phyloP scores from a whole-genome alignment of 371 early-diverging fungal genomes.

The Lichtheimia corymbifera region DNA sequence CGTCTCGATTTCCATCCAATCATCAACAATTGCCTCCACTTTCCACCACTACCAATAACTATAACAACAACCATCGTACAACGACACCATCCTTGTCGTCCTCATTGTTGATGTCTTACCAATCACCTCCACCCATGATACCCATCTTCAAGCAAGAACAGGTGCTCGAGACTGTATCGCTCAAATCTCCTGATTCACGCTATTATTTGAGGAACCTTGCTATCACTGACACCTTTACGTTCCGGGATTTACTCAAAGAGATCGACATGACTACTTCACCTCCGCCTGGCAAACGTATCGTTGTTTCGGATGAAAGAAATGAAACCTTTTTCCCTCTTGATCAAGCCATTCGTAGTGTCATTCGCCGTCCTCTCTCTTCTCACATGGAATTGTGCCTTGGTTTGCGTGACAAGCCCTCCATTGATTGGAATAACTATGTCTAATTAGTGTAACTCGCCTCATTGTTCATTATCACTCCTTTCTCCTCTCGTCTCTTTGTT shows the following conservation, averaged over 20 bases:
- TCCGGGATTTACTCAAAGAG: constrained; percentile 43
- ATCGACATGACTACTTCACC: constrained; percentile 44
- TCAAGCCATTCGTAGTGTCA: constrained; percentile 46
- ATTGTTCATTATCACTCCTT: neutral
- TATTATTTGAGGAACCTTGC: constrained; percentile 51
- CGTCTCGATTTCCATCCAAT: constrained; percentile 19
- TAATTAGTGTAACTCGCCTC: constrained; percentile 4
- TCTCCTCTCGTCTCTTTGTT: neutral
- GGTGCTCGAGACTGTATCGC: constrained; percentile 46
- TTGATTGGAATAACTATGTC: constrained; percentile 44
- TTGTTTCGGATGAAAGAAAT: constrained; percentile 38
- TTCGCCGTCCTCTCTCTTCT: constrained; percentile 29
- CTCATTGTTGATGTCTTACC: neutral
- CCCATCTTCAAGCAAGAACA: neutral
- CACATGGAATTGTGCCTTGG: constrained; percentile 48
- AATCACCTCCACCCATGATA: constrained; percentile 7
- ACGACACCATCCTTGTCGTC: neutral
- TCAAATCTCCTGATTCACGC: constrained; percentile 25
- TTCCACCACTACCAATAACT: constrained; percentile 6
- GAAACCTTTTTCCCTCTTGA: constrained; percentile 43
- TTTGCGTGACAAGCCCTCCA: constrained; percentile 40
- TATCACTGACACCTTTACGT: constrained; percentile 51
- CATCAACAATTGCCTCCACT: constrained; percentile 3
- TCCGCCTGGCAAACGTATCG: constrained; percentile 48
- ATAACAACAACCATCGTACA: constrained; percentile 9